Conservation (phyloP, 768 basidiomycete species). For the Multifurca ochricompacta region DNA sequence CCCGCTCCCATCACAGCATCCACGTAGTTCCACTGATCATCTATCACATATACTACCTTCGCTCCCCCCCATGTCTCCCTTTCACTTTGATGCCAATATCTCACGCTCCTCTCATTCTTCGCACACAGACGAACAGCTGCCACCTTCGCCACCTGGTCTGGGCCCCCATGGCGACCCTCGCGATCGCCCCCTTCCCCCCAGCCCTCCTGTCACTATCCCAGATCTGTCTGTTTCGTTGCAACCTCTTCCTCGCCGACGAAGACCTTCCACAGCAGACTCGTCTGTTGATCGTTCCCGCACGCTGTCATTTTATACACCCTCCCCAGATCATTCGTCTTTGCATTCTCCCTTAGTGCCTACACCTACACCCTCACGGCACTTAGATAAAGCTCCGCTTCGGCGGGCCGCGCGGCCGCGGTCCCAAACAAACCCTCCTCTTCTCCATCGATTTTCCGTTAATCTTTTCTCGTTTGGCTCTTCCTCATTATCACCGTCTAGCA, state of each 20-base stretch:
- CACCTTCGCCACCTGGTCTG: constrained; percentile 19
- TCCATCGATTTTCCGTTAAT: constrained; percentile 64
- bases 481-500: constrained; percentile 27
- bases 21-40: constrained; percentile 26
- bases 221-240: constrained; percentile 5
- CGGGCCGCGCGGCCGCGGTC: constrained; percentile 39
- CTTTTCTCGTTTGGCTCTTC: constrained; percentile 45
- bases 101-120: constrained; percentile 23
- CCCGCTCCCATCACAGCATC: constrained; percentile 26
- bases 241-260: constrained; percentile 18
- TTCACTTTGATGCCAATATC: constrained; percentile 30
- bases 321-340: neutral
- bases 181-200: constrained; percentile 4
- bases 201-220: constrained; percentile 1
- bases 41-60: constrained; percentile 32
- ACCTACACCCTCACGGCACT: constrained; percentile 22
- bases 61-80: constrained; percentile 38
- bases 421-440: constrained; percentile 59
- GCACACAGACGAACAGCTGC: constrained; percentile 24
- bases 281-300: constrained; percentile 25
- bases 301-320: constrained; percentile 22
- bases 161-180: neutral
- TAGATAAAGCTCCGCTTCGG: constrained; percentile 22
- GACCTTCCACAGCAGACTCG: constrained; percentile 40
- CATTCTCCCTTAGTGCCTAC: constrained; percentile 14